Conservation (phyloP, 148 eudicot genomes). For the Limonium bicolor region DNA sequence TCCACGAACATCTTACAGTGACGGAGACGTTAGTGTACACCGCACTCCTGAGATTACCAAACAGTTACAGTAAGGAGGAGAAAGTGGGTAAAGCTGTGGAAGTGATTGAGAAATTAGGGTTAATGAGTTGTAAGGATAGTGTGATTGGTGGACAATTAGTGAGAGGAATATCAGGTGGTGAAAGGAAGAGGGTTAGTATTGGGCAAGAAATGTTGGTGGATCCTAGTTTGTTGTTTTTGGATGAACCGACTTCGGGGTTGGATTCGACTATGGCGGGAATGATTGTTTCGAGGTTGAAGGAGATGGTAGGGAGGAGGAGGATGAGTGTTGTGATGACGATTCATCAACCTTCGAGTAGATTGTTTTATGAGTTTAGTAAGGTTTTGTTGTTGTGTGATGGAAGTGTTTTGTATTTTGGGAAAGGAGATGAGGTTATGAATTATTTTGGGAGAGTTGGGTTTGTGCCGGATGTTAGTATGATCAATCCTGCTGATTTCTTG, state of each 20-base stretch:
- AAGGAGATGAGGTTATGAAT: slow-evolving; percentile 43
- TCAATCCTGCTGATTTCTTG: slow-evolving; percentile 81
- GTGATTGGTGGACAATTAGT: slow-evolving; percentile 40
- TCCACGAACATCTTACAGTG: slow-evolving; percentile 59
- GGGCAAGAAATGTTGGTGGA: slow-evolving; percentile 76
- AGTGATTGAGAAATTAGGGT: slow-evolving; percentile 37
- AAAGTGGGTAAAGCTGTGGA: slow-evolving; percentile 34
- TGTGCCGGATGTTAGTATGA: slow-evolving; percentile 50
- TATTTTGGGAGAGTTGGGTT: slow-evolving; percentile 45
- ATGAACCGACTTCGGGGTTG: slow-evolving; percentile 77
- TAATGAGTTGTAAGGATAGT: slow-evolving; percentile 39
- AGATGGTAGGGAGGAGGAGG: slow-evolving; percentile 45
- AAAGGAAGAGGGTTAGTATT: slow-evolving; percentile 66
- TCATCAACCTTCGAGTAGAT: slow-evolving; percentile 77
- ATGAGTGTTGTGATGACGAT: slow-evolving; percentile 63
- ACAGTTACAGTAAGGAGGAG: slow-evolving; percentile 20
- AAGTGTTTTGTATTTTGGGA: slow-evolving; percentile 48
- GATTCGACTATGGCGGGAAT: slow-evolving; percentile 83
- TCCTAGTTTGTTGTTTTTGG: slow-evolving; percentile 62
- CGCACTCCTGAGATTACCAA: slow-evolving; percentile 57
- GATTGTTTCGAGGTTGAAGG: slow-evolving; percentile 46
- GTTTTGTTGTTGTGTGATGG: slow-evolving; percentile 64
- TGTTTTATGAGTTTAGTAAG: slow-evolving; percentile 67
- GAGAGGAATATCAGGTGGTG: slow-evolving; percentile 69
- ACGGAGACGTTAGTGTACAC: slow-evolving; percentile 59